Evolutionary conservation across 352 stramenopile species (phyloP), one percentile per base, ranked within the genome.

Genomic region (Phytophthora ramorum): DNA sequence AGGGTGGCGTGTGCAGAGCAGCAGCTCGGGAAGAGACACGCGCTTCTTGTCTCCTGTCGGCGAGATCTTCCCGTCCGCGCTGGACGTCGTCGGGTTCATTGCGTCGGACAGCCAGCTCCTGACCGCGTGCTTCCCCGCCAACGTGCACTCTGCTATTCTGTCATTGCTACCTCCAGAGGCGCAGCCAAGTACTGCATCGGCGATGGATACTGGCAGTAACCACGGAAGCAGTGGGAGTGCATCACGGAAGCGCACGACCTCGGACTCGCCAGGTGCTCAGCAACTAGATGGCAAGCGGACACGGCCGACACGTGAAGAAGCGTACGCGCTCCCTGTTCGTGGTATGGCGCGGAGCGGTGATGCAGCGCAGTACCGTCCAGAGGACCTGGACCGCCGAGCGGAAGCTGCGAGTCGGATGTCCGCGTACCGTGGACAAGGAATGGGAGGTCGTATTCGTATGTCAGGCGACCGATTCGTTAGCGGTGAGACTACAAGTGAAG

Each of bases 51-150:
- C 73, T 0, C 49, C 70, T 20, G 45, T 16, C 0, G 75, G 76
- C 16, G 71, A 85, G 19, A 64, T 89, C n/a, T 92, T 93, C 41
- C 26, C 59, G 34, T 89, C 86, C 0, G 71, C 74, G 2, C 64
- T 94, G 37, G 80, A 90, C 24, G 84, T 93, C n/a, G 82, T 94
- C 1, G 82, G 86, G 44, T 66, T 83, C n/a, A 93, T 94, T 56
- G 86, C 83, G 1, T 87, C 74, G 17, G 73, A 94, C 54, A 70
- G 77, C 17, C 77, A 88, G 45, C 69, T 93, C 8, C 52, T 94
- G 17, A 74, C 53, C 5, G 69, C 63, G 7, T 94, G 86, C 61
- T 94, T 94, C 45, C 84, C 86, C 6, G 60, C 71, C 7, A 94
- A 92, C 46, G 83, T 94, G 22, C 86, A 91, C 53, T 78, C 76